phyloP scores from a whole-genome alignment of 2,329 filamentous ascomycete species.

The Trichoderma brevicompactum region DNA sequence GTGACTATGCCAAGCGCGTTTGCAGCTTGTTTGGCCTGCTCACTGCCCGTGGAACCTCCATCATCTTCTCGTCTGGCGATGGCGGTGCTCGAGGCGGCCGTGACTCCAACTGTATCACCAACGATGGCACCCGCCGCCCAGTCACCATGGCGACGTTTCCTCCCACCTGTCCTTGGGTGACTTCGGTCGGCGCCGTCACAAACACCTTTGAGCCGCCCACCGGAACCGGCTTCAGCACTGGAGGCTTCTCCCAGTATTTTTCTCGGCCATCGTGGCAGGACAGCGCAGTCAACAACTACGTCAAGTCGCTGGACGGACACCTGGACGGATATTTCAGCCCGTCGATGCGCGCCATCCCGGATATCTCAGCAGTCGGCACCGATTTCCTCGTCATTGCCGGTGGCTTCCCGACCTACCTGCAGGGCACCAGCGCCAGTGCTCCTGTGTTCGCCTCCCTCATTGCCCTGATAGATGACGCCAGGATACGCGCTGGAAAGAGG shows the following conservation, averaged over 20 bases:
- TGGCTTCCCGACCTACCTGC: slow-evolving; percentile 37
- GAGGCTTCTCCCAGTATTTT: slow-evolving; percentile 60
- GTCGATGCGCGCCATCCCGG: slow-evolving; percentile 54
- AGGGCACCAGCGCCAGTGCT: slow-evolving; percentile 57
- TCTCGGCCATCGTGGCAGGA: slow-evolving; percentile 52
- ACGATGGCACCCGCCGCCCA: slow-evolving; percentile 61
- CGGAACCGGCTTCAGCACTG: slow-evolving; percentile 52
- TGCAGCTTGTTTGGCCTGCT: slow-evolving; percentile 60
- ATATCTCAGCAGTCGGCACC: slow-evolving; percentile 60
- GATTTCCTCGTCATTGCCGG: slow-evolving; percentile 53
- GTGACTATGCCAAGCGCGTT: slow-evolving; percentile 55
- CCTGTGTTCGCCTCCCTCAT: slow-evolving; percentile 60
- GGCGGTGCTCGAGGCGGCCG: slow-evolving; percentile 51
- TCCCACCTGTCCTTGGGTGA: slow-evolving; percentile 69
- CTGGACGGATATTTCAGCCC: slow-evolving; percentile 52
- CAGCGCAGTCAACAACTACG: slow-evolving; percentile 45
- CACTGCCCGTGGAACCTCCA: slow-evolving; percentile 55
- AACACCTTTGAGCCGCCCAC: slow-evolving; percentile 44
- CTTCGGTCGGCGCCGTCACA: slow-evolving; percentile 64
- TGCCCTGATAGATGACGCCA: slow-evolving; percentile 58
- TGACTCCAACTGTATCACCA: slow-evolving; percentile 58
- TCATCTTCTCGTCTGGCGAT: slow-evolving; percentile 58
- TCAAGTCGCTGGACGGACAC: slow-evolving; percentile 46
- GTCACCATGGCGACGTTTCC: slow-evolving; percentile 67
- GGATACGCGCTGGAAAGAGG: slow-evolving; percentile 53